phyloP scores from a whole-genome alignment of 2,329 filamentous ascomycete species.

The Calcarisporium arbuscula region DNA sequence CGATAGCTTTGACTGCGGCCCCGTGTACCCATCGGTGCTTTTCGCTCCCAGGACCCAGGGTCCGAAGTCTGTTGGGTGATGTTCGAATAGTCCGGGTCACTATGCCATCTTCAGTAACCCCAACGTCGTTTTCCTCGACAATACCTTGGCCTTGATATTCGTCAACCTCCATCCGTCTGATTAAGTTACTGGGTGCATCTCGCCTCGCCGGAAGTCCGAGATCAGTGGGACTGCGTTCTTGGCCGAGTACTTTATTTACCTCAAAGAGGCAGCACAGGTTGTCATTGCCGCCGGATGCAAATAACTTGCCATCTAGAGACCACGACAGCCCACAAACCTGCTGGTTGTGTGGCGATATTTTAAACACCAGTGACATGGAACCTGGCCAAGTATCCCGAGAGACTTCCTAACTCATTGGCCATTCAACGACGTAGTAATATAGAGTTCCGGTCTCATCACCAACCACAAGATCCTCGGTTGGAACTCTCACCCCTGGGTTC shows the following conservation, averaged over 20 bases:
- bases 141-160: conserved; percentile 4
- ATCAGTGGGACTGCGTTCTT: too few relatives aligned
- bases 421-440: conserved; percentile 87
- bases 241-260: conserved; percentile 51
- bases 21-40: conserved; percentile 71
- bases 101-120: too few relatives aligned
- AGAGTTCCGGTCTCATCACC: conserved; percentile 78
- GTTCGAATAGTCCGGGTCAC: conserved; percentile 22
- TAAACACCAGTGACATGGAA: conserved; percentile 68
- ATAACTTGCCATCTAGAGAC: conserved; percentile 67
- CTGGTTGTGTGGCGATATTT: conserved; percentile 73
- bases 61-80: conserved; percentile 31
- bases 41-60: conserved; percentile 49
- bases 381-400: conserved; percentile 65
- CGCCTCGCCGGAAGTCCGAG: too few relatives aligned
- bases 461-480: conserved; percentile 78
- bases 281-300: conserved; percentile 90
- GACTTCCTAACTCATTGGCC: conserved; percentile 62
- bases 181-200: too few relatives aligned
- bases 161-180: too few relatives aligned
- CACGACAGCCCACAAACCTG: conserved; percentile 92
- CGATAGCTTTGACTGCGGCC: conserved; percentile 92
- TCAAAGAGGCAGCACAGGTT: conserved; percentile 82
- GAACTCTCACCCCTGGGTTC: conserved; percentile 43
- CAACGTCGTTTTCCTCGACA: conserved; percentile 5